Evolutionary conservation across 1,284 basidiomycete genomes (phyloP), one percentile per base, ranked within the genome.

Genomic region (Schizopora paradoxa): DNA sequence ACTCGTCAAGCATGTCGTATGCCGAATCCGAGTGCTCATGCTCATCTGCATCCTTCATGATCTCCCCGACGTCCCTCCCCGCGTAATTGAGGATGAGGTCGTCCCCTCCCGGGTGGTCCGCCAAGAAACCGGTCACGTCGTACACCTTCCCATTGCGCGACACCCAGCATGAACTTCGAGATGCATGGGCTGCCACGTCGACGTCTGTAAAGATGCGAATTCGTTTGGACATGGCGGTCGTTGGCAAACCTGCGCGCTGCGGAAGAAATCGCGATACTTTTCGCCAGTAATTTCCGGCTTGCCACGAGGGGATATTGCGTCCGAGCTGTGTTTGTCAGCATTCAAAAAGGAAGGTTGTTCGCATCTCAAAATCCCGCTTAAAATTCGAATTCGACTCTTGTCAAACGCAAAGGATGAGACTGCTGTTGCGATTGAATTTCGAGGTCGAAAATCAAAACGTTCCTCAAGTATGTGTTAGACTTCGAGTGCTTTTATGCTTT

Each of bases 11-110:
- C 80, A 99, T 89, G 35, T 88, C 86, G 62, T 91, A 99, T 0
- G 95, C 96, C 4, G 86, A 79, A 21, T 90, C 82, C 1, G 91
- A 94, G 65, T 99, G 96, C n/a, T 85, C 83, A 65, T 99, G 96
- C 58, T 89, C 82, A n/a, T 72, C 61, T 49, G 76, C 68, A 65
- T 96, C 86, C 58, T 77, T 77, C 95, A 99, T 98, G 51, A 83
- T 71, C 14, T 67, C 69, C 27, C 76, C 85, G 44, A 98, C 76
- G 61, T 97, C 91, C 65, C 82, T 79, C 27, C 92, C 93, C 2
- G 89, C 92, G 63, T 86, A 77, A 41, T 80, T 69, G 47, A 92
- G 71, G 55, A 93, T 78, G 53, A 86, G 65, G 57, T 91, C 90
- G 63, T 92, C 90, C 7, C 89, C 89, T 51, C 89, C 89, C 1